Evolutionary conservation across 306 rosid genomes (phyloP), one percentile per base, ranked within the genome.

Genomic region (Datisca glomerata): DNA sequence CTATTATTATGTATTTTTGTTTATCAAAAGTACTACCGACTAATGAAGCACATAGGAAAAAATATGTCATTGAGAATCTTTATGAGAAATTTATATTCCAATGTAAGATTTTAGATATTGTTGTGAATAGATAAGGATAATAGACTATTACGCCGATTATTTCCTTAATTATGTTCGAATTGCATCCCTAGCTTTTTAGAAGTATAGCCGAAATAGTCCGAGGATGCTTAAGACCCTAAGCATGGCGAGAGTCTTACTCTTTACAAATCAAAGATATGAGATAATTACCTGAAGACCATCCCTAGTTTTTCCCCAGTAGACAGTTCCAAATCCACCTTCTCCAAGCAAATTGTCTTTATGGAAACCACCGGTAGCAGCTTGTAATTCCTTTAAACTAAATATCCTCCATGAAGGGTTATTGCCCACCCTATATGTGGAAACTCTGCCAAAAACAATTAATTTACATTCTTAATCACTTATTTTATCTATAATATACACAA

Each of bases 321-420:
- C 84, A 45, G 86, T 86, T 51, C 96, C 96, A 64, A 81, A 78
- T 0, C 96, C 96, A 36, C 96, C 92, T 64, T 86, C 92, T 52
- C 92, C 94, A 39, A 86, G 97, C 58, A 69, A 65, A 18, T 77
- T 62, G 14, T 87, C 89, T 2, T 79, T 85, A 32, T 73, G 69
- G 39, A 83, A 87, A 8, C 97, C 97, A 2, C 74, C 74, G 1
- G 97, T 87, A 10, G 97, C 93, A 4, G 60, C 32, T 29, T 87
- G 80, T 77, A 87, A 45, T 61, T 87, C 97, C 68, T 76, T 83
- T 76, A 74, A 79, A 1, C 83, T 62, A 66, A 74, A 87, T 37
- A 82, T 79, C 56, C 93, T 79, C 97, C 97, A 83, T 2, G 94
- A 24, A 62, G 54, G 51, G 39, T 47, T 53, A 39, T 61, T 60